phyloP scores from a whole-genome alignment of 495 filamentous ascomycete species.

The Penicillium cosmopolitanum region DNA sequence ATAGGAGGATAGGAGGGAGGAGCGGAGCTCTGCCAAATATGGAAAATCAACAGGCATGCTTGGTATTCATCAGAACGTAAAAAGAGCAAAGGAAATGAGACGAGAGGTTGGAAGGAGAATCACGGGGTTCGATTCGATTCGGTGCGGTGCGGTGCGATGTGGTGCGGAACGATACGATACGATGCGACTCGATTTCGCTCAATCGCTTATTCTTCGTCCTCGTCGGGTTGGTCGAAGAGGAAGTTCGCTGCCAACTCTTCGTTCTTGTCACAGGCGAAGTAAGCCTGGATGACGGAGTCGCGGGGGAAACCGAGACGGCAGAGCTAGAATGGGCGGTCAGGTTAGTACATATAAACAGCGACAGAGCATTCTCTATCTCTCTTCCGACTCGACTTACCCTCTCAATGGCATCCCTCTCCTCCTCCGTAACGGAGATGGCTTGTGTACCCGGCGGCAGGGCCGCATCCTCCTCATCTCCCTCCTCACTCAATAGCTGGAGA shows the following conservation, averaged over 20 bases:
- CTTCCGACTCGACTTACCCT: constrained; percentile 62
- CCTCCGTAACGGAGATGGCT: constrained; percentile 88
- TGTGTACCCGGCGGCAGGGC: constrained; percentile 86
- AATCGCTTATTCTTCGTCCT: constrained; percentile 64
- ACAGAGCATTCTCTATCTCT: too few species aligned
- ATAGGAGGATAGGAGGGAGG: constrained; percentile 13
- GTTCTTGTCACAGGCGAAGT: constrained; percentile 99
- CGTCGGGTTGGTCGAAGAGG: constrained; percentile 94
- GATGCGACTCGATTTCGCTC: neutral
- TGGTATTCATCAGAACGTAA: constrained; percentile 40
- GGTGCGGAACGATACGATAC: too few species aligned
- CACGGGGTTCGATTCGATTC: neutral
- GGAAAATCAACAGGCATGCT: constrained; percentile 31
- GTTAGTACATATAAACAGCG: neutral
- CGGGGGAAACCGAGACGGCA: constrained; percentile 90
- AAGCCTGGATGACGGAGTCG: constrained; percentile 94
- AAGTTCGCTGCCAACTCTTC: constrained; percentile 98
- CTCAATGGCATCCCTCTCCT: constrained; percentile 96
- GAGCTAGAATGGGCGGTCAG: constrained; percentile 62
- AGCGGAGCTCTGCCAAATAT: constrained; percentile 19
- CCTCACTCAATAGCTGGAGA: constrained; percentile 82
- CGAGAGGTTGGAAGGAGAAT: neutral
- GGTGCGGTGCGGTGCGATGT: too few species aligned
- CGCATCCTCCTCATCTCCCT: constrained; percentile 65
- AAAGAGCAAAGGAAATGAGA: constrained; percentile 6